Evolutionary conservation across 73 alveolate genomes (phyloP).

Genomic region (Blepharisma stoltei): DNA sequence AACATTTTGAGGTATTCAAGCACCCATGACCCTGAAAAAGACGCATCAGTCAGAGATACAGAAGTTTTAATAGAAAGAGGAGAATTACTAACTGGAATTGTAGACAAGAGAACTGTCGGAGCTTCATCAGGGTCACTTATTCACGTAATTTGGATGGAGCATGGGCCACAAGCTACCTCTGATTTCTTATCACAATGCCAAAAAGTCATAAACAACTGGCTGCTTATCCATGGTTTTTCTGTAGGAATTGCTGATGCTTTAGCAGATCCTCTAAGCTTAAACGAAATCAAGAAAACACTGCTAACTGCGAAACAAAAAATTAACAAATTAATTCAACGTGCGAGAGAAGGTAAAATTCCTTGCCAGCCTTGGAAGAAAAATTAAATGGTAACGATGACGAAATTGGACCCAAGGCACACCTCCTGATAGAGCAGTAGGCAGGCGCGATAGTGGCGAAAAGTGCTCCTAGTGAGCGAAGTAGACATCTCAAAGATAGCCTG

Average conservation of each 20-base stretch:
- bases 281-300: conserved; percentile 61
- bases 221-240: conserved; percentile 80
- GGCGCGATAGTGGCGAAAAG: too few relatives aligned
- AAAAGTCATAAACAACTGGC: conserved; percentile 91
- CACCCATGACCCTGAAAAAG: conserved; percentile 45
- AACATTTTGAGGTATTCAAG: conserved; percentile 35
- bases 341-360: conserved; percentile 22
- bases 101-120: conserved; percentile 92
- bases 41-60: conserved; percentile 57
- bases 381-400: too few relatives aligned
- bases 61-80: conserved; percentile 89
- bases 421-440: too few relatives aligned
- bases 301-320: conserved; percentile 60
- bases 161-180: conserved; percentile 76
- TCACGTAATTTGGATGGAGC: conserved; percentile 87
- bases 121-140: conserved; percentile 85
- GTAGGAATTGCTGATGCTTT: conserved; percentile 92
- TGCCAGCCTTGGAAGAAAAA: too few relatives aligned
- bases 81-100: conserved; percentile 90
- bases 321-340: background rate
- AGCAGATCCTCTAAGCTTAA: conserved; percentile 70
- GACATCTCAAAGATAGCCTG: too few relatives aligned
- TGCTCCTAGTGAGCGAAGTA: too few relatives aligned
- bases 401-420: too few relatives aligned
- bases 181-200: conserved; percentile 86